A percentile compares a stretch with the other conserved stretches of the same genome.
phyloP scores from a whole-genome alignment of 2,329 filamentous ascomycete species.

The Fusarium floridanum region DNA sequence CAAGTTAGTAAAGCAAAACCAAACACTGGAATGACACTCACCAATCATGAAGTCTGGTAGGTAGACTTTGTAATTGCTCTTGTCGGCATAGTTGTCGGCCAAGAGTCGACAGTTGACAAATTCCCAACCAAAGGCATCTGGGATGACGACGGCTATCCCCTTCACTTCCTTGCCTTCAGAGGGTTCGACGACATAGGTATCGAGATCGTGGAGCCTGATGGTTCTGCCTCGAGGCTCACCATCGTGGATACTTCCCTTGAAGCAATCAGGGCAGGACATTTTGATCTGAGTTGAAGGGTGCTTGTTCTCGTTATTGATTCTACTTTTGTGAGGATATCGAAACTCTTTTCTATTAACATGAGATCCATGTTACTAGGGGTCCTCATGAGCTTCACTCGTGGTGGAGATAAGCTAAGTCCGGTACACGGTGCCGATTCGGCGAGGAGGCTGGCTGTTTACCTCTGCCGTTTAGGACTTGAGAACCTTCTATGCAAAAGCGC shows the following conservation, averaged over 20 bases:
- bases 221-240: conserved; percentile 60
- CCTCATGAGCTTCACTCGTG: neutral
- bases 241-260: conserved; percentile 60
- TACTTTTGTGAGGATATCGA: neutral
- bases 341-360: neutral
- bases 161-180: conserved; percentile 49
- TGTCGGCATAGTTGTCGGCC: conserved; percentile 66
- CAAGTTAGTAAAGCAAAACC: neutral
- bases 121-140: conserved; percentile 68
- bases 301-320: neutral
- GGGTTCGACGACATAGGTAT: conserved; percentile 61
- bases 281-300: too few species aligned
- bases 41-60: conserved; percentile 68
- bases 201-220: conserved; percentile 61
- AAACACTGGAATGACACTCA: conserved; percentile 10
- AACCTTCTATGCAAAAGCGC: neutral
- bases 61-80: conserved; percentile 63
- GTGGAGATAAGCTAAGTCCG: neutral
- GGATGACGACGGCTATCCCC: conserved; percentile 65
- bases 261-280: conserved; percentile 59
- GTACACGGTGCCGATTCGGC: neutral
- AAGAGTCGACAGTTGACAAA: conserved; percentile 66
- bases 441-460: neutral
- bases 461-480: neutral
- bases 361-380: neutral